Percentiles rank a stretch among this genome's conserved stretches.
phyloP scores from a whole-genome alignment of 148 eudicot species.

The Cornus florida region DNA sequence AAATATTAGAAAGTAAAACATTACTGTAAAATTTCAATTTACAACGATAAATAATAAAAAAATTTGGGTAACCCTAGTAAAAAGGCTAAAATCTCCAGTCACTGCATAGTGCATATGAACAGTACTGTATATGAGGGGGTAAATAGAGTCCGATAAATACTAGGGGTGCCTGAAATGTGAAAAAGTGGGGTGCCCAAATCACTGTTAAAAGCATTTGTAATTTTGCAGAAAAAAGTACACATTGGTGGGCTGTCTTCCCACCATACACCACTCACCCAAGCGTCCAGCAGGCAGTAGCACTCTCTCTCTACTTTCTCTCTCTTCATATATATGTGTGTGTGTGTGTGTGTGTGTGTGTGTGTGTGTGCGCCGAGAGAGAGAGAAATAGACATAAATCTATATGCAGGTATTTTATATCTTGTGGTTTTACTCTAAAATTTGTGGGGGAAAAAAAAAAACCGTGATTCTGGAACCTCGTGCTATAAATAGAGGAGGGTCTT shows the following conservation, averaged over 20 bases:
- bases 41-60: not conserved
- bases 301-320: conserved; percentile 5
- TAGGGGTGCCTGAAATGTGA: not conserved
- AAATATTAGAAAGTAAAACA: too few relatives aligned
- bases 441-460: not conserved
- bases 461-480: not conserved
- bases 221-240: conserved; percentile 11
- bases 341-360: too few relatives aligned
- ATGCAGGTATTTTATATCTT: not conserved
- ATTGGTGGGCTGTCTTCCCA: conserved; percentile 23
- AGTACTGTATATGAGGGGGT: not conserved
- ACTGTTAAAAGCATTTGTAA: not conserved
- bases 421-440: not conserved
- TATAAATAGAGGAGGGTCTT: conserved; percentile 13
- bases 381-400: too few relatives aligned
- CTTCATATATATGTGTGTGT: too few relatives aligned
- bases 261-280: conserved; percentile 19
- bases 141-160: not conserved
- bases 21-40: too few relatives aligned
- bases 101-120: too few relatives aligned
- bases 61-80: too few relatives aligned
- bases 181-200: conserved; percentile 4
- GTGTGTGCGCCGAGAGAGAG: too few relatives aligned
- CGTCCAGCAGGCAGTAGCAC: conserved; percentile 3
- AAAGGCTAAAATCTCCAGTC: too few relatives aligned